Conservation (phyloP, 176 grass and related monocot genomes). For the Carex littledalei region DNA sequence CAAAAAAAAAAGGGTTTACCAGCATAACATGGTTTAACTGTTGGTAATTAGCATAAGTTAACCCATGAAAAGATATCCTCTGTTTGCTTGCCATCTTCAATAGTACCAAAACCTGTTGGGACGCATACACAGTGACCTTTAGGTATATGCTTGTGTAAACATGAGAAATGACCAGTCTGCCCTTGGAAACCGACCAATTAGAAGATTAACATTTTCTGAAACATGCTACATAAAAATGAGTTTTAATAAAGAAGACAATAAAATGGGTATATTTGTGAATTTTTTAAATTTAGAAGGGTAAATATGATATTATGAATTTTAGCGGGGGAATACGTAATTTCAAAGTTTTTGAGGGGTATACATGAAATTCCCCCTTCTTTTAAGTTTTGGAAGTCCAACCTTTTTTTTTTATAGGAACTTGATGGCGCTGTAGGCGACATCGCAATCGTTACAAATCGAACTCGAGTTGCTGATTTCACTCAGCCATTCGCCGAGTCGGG, state of each 20-base stretch:
- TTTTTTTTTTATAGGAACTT: conserved; percentile 37
- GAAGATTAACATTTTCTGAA: too few relatives aligned
- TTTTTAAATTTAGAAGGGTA: too few relatives aligned
- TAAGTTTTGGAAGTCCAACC: background rate
- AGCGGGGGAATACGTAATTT: too few relatives aligned
- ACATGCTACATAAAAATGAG: too few relatives aligned
- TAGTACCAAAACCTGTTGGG: background rate
- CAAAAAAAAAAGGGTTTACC: background rate
- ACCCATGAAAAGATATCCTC: background rate
- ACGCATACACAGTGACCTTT: too few relatives aligned
- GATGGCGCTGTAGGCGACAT: conserved; percentile 77
- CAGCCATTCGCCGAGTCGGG: conserved; percentile 66
- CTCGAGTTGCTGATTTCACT: conserved; percentile 76
- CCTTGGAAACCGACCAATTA: too few relatives aligned
- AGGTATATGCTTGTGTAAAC: too few relatives aligned
- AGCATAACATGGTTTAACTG: background rate
- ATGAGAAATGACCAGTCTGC: too few relatives aligned
- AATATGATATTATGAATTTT: too few relatives aligned
- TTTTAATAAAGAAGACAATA: too few relatives aligned
- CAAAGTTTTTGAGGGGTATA: too few relatives aligned
- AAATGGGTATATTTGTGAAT: too few relatives aligned
- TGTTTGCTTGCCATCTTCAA: background rate
- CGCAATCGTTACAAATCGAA: conserved; percentile 62
- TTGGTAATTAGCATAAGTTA: background rate
- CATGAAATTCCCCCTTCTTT: background rate